These are phyloP conservation scores for Syzygium oleosum DNA, from an alignment of 345 rosid genomes.

Conservation along the genomic window DNA sequence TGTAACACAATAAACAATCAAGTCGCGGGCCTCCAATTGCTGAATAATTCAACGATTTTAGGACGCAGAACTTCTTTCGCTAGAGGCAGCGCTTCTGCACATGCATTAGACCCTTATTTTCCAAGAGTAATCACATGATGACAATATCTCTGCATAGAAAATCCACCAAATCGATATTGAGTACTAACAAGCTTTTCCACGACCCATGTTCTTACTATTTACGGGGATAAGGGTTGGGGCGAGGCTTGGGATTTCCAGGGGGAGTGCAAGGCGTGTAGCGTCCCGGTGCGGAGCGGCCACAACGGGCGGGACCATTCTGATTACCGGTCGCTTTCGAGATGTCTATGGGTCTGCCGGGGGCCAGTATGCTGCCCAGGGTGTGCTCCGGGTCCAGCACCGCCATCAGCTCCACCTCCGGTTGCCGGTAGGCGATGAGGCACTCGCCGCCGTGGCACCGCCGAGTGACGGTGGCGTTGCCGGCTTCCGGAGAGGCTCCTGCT, in stretches of 20 bases:
- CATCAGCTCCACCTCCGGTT: not conserved
- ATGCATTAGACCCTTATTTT: not conserved
- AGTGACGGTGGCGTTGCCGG: not conserved
- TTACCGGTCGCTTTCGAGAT: rapidly evolving
- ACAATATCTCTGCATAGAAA: not conserved
- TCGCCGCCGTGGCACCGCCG: not conserved
- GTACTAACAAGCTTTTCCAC: not conserved
- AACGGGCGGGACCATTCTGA: not conserved
- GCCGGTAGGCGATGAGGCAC: not conserved
- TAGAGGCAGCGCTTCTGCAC: not conserved
- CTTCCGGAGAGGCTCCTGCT: not conserved
- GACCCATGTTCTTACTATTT: not conserved
- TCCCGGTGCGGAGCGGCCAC: not conserved
- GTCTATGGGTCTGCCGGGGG: rapidly evolving
- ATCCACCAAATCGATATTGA: not conserved
- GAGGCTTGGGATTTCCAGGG: no score
- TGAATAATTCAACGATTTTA: no score
- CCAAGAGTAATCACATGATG: not conserved
- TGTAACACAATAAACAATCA: not conserved
- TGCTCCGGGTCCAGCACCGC: not conserved
- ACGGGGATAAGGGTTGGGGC: no score
- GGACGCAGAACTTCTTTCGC: not conserved
- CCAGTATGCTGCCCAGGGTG: not conserved
- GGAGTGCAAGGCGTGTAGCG: not conserved
- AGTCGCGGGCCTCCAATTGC: not conserved